phyloP scores from a whole-genome alignment of 306 rosid species.

The Cicer judaicum region DNA sequence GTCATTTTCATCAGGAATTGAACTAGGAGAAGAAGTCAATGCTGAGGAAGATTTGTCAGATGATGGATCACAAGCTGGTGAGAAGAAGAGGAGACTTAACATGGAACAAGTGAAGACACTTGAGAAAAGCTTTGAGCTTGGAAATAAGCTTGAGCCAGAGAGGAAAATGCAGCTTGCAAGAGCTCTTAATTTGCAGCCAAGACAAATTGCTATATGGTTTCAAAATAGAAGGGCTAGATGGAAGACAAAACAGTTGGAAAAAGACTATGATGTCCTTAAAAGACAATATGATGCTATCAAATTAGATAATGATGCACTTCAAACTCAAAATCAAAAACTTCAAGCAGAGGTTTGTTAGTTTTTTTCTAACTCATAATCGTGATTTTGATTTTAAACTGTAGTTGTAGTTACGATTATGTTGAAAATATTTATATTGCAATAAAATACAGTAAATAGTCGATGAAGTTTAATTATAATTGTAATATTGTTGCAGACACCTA shows the following conservation, averaged over 20 bases:
- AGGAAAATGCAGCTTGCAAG: constrained; percentile 95
- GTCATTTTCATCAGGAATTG: constrained; percentile 86
- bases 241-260: constrained; percentile 95
- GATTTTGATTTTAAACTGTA: background rate
- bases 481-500: no score
- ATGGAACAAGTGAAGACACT: constrained; percentile 92
- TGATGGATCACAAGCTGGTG: constrained; percentile 89
- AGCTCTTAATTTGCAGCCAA: constrained; percentile 85
- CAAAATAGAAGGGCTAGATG: constrained; percentile 95
- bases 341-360: constrained; percentile 69
- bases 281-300: constrained; percentile 79
- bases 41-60: constrained; percentile 85
- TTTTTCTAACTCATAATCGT: background rate
- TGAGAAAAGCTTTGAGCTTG: constrained; percentile 93
- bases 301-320: constrained; percentile 77
- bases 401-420: no score
- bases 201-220: constrained; percentile 94
- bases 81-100: constrained; percentile 91
- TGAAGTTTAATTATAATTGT: no score
- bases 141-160: constrained; percentile 95
- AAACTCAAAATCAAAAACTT: constrained; percentile 80
- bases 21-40: constrained; percentile 77
- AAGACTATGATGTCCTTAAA: constrained; percentile 84
- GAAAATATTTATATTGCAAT: no score
- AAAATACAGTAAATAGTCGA: no score